These are phyloP conservation scores for Nosema muscidifuracis DNA, from an alignment of 371 early-diverging fungal species.

Conservation along the genomic window DNA sequence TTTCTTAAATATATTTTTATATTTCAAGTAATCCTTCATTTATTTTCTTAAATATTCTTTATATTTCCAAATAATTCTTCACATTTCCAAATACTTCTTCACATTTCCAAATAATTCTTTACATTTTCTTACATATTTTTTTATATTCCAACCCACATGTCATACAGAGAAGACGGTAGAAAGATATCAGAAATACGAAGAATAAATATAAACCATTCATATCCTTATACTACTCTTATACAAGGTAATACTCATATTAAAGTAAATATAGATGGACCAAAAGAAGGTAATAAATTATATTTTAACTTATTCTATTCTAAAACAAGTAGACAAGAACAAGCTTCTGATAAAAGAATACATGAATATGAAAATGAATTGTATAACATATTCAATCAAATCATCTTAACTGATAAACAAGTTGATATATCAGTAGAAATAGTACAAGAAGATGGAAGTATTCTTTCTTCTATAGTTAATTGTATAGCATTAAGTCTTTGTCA, in stretches of 20 bases:
- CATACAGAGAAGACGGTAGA: slow-evolving; percentile 44
- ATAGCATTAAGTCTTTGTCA: slow-evolving; percentile 33
- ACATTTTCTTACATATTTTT: no score
- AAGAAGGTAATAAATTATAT: slow-evolving; percentile 29
- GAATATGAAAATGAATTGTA: no score
- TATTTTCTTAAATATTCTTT: no score
- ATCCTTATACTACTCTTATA: background rate
- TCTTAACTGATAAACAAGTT: slow-evolving; percentile 10
- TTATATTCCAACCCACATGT: no score
- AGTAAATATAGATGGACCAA: background rate
- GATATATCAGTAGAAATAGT: slow-evolving; percentile 37
- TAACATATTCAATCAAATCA: slow-evolving; percentile 30
- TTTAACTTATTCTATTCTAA: slow-evolving; percentile 18
- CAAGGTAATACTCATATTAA: slow-evolving; percentile 33
- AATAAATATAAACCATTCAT: background rate
- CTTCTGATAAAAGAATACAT: slow-evolving; percentile 18
- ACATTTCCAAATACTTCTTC: no score
- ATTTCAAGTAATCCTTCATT: no score
- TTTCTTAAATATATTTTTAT: no score
- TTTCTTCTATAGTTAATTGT: slow-evolving; percentile 44
- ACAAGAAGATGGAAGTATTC: slow-evolving; percentile 45
- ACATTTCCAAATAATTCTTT: no score
- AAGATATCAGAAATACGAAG: slow-evolving; percentile 15
- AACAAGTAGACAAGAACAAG: background rate
- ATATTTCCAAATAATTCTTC: no score